Evolutionary conservation across 2,329 filamentous ascomycete species (phyloP).

Genomic region (Ophiostoma populinum): DNA sequence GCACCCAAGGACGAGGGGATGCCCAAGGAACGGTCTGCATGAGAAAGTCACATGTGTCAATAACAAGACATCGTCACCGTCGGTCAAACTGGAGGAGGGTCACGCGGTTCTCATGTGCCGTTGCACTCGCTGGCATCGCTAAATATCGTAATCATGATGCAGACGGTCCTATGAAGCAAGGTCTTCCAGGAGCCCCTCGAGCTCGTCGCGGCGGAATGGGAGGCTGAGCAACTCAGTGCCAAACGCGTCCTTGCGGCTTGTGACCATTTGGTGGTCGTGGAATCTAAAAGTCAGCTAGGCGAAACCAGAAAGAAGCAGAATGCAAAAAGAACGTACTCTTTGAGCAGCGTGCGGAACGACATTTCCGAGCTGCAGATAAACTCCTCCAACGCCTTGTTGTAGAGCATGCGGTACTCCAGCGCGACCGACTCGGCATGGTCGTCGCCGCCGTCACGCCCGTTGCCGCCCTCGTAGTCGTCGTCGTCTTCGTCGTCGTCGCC

Average conservation of each 20-base stretch:
- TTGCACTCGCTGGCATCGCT: too few relatives aligned
- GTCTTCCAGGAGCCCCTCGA: constrained; percentile 80
- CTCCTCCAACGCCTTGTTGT: constrained; percentile 89
- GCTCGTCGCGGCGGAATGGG: constrained; percentile 72
- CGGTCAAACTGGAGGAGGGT: too few relatives aligned
- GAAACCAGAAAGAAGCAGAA: constrained; percentile 9
- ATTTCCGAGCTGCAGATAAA: constrained; percentile 96
- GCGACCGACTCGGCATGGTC: constrained; percentile 40
- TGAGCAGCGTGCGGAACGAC: constrained; percentile 81
- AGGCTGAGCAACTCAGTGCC: constrained; percentile 76
- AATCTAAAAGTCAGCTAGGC: constrained; percentile 36
- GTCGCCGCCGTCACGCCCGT: constrained; percentile 30
- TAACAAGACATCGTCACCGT: too few relatives aligned
- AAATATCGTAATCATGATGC: too few relatives aligned
- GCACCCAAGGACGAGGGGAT: too few relatives aligned
- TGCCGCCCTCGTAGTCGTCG: constrained; percentile 70
- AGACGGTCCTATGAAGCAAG: constrained; percentile 21
- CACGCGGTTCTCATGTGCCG: too few relatives aligned
- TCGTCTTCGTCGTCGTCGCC: constrained; percentile 47
- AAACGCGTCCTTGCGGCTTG: constrained; percentile 66
- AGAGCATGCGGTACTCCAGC: constrained; percentile 79
- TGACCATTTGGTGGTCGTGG: constrained; percentile 95
- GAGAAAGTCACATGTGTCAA: too few relatives aligned
- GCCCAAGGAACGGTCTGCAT: too few relatives aligned
- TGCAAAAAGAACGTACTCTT: constrained; percentile 45